A percentile compares a stretch with the other conserved stretches of the same genome.
Evolutionary conservation across 2,329 filamentous ascomycete species (phyloP).

Genomic region (Fusarium scirpi): DNA sequence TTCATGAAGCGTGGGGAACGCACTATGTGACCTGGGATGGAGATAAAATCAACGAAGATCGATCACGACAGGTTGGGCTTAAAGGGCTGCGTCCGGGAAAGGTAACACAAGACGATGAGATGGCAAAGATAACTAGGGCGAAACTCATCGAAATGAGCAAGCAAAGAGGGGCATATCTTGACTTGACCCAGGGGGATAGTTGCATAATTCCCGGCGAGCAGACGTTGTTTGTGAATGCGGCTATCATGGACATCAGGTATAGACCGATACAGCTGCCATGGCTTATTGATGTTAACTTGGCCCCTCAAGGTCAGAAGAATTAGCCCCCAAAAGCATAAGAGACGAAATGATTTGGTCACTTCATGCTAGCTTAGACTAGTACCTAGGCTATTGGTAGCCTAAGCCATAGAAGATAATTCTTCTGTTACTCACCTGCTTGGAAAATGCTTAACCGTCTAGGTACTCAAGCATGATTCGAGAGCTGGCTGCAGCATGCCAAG

Average conservation of each 20-base stretch:
- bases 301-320: not conserved
- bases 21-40: conserved; percentile 64
- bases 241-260: conserved; percentile 61
- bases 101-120: conserved; percentile 33
- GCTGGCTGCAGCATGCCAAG: not conserved
- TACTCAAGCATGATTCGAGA: not conserved
- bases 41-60: conserved; percentile 56
- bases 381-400: too few relatives aligned
- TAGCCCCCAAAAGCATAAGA: not conserved
- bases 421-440: too few relatives aligned
- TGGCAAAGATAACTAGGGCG: conserved; percentile 19
- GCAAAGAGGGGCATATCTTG: conserved; percentile 53
- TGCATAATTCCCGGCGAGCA: conserved; percentile 56
- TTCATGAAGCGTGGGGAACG: conserved; percentile 71
- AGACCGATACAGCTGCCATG: conserved; percentile 63
- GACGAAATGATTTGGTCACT: not conserved
- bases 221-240: conserved; percentile 71
- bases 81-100: conserved; percentile 41
- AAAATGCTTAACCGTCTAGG: not conserved
- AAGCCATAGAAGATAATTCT: too few relatives aligned
- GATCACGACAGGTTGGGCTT: conserved; percentile 54
- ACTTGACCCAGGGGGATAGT: conserved; percentile 52
- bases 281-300: conserved; percentile 64
- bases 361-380: too few relatives aligned
- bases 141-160: conserved; percentile 40